A percentile compares a stretch with the other conserved stretches of the same genome.
These are phyloP conservation scores for Penicillium waksmanii DNA, from an alignment of 495 filamentous ascomycete species.

Conservation along the genomic window DNA sequence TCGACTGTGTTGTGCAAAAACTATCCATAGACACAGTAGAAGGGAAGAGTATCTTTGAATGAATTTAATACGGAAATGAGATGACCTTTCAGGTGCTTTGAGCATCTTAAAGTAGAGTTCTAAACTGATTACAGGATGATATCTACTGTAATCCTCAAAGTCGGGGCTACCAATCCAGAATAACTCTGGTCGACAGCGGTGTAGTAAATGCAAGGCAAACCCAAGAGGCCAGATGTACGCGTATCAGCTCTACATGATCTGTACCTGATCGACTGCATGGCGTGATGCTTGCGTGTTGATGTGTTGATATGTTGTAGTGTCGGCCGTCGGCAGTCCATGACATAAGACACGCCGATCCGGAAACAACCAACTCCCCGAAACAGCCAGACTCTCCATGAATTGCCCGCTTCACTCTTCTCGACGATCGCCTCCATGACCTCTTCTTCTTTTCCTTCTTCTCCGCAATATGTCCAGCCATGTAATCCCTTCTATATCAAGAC, in stretches of 20 bases:
- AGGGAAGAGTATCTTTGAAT: no score
- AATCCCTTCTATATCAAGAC: conserved; percentile 19
- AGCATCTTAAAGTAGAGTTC: no score
- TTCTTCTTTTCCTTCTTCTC: conserved; percentile 5
- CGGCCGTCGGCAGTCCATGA: conserved; percentile 31
- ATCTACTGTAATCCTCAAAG: no score
- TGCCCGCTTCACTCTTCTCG: conserved; percentile 2
- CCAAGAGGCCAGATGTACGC: neutral
- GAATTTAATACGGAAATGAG: no score
- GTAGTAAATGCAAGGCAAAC: no score
- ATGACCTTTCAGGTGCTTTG: no score
- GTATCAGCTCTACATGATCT: no score
- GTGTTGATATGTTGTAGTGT: conserved; percentile 4
- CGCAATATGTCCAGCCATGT: conserved; percentile 20
- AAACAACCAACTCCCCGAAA: conserved; percentile 12
- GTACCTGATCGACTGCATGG: no score
- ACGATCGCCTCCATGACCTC: neutral
- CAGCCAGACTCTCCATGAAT: conserved; percentile 7
- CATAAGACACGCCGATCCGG: conserved; percentile 29
- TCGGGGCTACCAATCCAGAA: neutral
- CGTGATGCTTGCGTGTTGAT: conserved; percentile 1
- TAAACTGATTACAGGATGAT: no score
- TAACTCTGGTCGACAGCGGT: neutral
- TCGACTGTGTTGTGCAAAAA: no score
- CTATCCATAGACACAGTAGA: no score